Conservation (phyloP, 139 green algal genomes). For the Spirogloea muscicola region DNA sequence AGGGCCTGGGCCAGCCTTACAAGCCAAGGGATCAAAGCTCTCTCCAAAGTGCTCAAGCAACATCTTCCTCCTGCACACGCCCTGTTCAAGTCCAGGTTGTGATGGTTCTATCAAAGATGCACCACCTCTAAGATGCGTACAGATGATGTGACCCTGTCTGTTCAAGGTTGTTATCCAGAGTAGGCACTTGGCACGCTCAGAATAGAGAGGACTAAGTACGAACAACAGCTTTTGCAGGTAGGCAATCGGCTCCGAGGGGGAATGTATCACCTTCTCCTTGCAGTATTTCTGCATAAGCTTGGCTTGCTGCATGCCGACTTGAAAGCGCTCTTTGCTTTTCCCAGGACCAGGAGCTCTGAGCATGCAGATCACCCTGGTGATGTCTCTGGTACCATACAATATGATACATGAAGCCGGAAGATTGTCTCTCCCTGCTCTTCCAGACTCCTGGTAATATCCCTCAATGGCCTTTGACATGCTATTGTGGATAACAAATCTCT, state of each 20-base stretch:
- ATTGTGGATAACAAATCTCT: slow-evolving; percentile 61
- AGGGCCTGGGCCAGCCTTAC: neutral
- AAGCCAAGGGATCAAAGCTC: slow-evolving; percentile 10
- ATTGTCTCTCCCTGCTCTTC: slow-evolving; percentile 68
- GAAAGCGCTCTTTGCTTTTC: neutral
- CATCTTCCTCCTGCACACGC: slow-evolving; percentile 16
- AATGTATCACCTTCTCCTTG: slow-evolving; percentile 28
- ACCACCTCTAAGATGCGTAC: too few species aligned
- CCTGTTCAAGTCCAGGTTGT: too few species aligned
- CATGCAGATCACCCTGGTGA: slow-evolving; percentile 42
- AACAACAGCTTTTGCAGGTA: too few species aligned
- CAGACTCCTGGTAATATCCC: slow-evolving; percentile 64
- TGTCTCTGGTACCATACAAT: slow-evolving; percentile 17
- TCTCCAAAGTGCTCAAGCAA: slow-evolving; percentile 41
- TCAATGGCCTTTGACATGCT: slow-evolving; percentile 55
- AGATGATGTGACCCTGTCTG: too few species aligned
- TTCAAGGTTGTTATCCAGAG: too few species aligned
- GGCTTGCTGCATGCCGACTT: slow-evolving; percentile 23
- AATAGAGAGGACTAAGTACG: too few species aligned
- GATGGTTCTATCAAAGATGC: too few species aligned
- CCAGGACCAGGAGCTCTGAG: neutral
- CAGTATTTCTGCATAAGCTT: slow-evolving; percentile 33
- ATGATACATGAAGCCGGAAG: slow-evolving; percentile 55
- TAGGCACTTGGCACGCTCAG: too few species aligned
- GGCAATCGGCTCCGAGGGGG: too few species aligned